Evolutionary conservation across 352 stramenopile species (phyloP).

Genomic region (Elongisporangium prolatum): DNA sequence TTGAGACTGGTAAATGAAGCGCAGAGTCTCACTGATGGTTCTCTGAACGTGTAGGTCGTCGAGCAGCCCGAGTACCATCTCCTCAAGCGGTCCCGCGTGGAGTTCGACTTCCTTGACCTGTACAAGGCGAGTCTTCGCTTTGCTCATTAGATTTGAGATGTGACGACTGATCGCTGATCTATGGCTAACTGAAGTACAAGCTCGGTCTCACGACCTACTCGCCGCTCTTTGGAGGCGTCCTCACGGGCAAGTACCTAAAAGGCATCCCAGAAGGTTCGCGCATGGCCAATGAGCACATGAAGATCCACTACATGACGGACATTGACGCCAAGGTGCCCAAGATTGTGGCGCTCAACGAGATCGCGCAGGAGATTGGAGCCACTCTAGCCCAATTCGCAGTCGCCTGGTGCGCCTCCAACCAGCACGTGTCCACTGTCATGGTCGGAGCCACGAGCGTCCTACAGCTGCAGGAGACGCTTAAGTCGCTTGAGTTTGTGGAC

Average conservation of each 20-base stretch:
- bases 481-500: conserved; percentile 29
- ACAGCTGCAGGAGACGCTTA: conserved; percentile 44
- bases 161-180: not conserved
- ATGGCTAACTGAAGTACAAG: not conserved
- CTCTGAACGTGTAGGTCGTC: not conserved
- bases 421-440: conserved; percentile 44
- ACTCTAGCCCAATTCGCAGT: conserved; percentile 39
- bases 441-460: conserved; percentile 17
- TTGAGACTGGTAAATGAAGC: not conserved
- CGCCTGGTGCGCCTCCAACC: conserved; percentile 54
- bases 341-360: conserved; percentile 17
- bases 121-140: conserved; percentile 12
- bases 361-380: conserved; percentile 45
- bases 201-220: conserved; percentile 11
- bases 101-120: conserved; percentile 30
- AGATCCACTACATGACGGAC: not conserved
- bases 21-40: not conserved
- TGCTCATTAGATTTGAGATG: not conserved
- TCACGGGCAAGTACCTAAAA: conserved; percentile 44
- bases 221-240: conserved; percentile 23
- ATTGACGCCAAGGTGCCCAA: conserved; percentile 21
- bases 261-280: conserved; percentile 21
- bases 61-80: conserved; percentile 55
- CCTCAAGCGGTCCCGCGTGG: conserved; percentile 32
- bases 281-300: conserved; percentile 13